These are phyloP conservation scores for Geotrichum restrictum DNA, from an alignment of 1,139 yeast genomes.

Conservation along the genomic window DNA sequence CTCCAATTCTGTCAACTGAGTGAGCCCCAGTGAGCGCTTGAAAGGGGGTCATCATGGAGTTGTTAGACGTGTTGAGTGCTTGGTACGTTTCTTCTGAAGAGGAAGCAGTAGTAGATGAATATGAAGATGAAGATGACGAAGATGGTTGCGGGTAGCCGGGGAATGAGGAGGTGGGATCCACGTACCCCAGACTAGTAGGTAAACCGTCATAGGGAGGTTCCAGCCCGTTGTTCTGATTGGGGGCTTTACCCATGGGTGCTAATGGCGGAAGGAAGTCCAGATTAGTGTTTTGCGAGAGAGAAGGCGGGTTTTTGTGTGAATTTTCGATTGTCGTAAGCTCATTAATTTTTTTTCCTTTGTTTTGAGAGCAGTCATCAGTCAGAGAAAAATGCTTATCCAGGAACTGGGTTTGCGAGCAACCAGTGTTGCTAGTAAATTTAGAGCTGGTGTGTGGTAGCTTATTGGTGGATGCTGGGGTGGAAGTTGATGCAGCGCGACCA, in stretches of 20 bases:
- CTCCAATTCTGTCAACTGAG: not conserved
- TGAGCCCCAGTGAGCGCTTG: not conserved
- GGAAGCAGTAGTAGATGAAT: not conserved
- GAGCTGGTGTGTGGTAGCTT: not conserved
- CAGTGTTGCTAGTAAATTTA: not conserved
- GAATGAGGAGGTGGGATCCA: not conserved
- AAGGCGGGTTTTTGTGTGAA: not conserved
- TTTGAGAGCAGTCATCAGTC: not conserved
- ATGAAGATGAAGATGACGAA: too few species aligned
- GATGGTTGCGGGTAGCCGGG: too few species aligned
- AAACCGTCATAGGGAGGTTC: not conserved
- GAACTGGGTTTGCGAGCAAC: not conserved
- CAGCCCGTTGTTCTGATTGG: not conserved
- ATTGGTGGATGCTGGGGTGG: not conserved
- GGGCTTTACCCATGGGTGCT: not conserved
- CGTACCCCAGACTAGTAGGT: not conserved
- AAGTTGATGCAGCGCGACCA: not conserved
- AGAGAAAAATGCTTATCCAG: not conserved
- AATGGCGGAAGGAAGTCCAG: slow-evolving; percentile 3
- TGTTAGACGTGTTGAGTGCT: not conserved
- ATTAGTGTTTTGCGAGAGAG: not conserved
- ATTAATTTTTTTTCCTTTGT: not conserved
- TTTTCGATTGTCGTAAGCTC: not conserved
- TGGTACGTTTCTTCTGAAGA: not conserved
- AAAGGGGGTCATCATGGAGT: not conserved